Evolutionary conservation across 371 early-diverging fungal genomes (phyloP).

Genomic region (Mortierella polycephala): DNA sequence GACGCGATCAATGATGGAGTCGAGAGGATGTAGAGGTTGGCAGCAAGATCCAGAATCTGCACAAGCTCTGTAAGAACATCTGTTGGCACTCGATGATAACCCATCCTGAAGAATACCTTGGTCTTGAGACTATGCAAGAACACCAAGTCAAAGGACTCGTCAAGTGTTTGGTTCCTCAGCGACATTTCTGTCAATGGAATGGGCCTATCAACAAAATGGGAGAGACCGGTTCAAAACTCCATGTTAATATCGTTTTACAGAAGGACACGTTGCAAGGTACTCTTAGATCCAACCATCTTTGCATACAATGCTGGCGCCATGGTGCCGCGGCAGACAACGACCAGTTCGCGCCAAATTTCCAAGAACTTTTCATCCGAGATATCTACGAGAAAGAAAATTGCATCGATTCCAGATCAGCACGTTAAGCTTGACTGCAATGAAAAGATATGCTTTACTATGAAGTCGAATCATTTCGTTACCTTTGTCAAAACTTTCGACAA

Average conservation of each 20-base stretch:
- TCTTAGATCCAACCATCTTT: no score
- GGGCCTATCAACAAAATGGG: slow-evolving; percentile 14
- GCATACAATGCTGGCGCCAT: slow-evolving; percentile 75
- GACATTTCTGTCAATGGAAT: slow-evolving; percentile 69
- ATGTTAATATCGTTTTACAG: no score
- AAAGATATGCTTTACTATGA: background rate
- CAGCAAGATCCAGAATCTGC: slow-evolving; percentile 68
- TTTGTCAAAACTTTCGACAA: slow-evolving; percentile 65
- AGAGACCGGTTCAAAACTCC: background rate
- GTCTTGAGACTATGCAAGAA: slow-evolving; percentile 71
- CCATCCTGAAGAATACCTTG: slow-evolving; percentile 76
- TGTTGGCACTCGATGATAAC: slow-evolving; percentile 72
- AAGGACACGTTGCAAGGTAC: no score
- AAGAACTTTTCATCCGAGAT: slow-evolving; percentile 69
- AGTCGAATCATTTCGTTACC: slow-evolving; percentile 51
- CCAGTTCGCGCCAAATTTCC: slow-evolving; percentile 73
- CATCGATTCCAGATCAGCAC: background rate
- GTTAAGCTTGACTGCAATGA: background rate
- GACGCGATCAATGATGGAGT: slow-evolving; percentile 12
- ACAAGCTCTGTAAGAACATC: slow-evolving; percentile 67
- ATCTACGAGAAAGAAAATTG: slow-evolving; percentile 38
- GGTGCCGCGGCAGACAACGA: slow-evolving; percentile 78
- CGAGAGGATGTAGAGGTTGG: slow-evolving; percentile 40
- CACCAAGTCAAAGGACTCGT: slow-evolving; percentile 84
- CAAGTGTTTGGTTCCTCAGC: slow-evolving; percentile 75